Base-by-base conservation (phyloP, 2,329 filamentous ascomycete genomes). In the Hypoxylon sp. region DNA sequence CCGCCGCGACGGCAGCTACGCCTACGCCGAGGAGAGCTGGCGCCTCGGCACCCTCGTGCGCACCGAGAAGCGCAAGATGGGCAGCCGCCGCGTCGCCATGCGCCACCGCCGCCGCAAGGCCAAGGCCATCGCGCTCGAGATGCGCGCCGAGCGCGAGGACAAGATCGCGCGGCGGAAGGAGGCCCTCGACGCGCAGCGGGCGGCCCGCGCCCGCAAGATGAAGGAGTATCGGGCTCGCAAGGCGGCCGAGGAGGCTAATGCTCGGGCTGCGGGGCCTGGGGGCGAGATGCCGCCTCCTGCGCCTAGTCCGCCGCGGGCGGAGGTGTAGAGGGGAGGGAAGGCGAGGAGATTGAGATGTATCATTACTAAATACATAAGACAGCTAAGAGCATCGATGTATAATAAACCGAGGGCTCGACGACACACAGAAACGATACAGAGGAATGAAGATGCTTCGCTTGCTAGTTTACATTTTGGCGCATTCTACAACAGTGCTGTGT, bases 21-120 rank as follows among this genome's bases (percentile, higher is more conserved):
- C 82, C 70, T 89, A 88, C 77, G 81, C 83, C 53, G 86, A 89
- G 78, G 84, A 85, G 73, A 87, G 86, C 78, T 87, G 84, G 81
- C 80, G 83, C 24, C 85, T 89, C 49, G 86, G 86, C 11, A 81
- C 82, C 8, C 78, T 89, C 49, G 82, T 84, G 24, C 77, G 80
- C 53, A 80, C 79, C 70, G 84, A 84, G 67, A 85, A 84, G 73
- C 80, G 82, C 18, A 79, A 77, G 70, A 69, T 73, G 70, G 75
- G 75, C 0, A 70, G 82, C 59, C 78, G 83, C 60, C 80, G 83
- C 22, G 84, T 82, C 67, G 80, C 83, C 58, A 83, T 84, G 73
- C 78, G 80, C 20, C 84, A 84, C 64, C 79, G 85, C 48, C 84
- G 83, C 74, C 80, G 82, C 69, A 70, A 68, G 66, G 45, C 71